Evolutionary conservation across 192 early-diverging fungal genomes (phyloP), one percentile per base, ranked within the genome.

Genomic region (Coemansia sp.): DNA sequence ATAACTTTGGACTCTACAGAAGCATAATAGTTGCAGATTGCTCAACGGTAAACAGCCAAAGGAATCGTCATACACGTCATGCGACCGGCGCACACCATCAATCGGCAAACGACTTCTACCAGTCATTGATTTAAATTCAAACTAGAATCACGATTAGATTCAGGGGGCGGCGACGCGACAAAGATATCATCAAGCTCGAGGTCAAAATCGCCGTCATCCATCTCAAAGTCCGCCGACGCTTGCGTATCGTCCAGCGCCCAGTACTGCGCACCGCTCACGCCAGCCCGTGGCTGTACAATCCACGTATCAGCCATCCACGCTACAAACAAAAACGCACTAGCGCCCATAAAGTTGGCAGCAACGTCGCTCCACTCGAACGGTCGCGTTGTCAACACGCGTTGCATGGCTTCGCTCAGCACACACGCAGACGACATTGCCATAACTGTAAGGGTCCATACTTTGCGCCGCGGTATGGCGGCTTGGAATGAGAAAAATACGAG

Each of bases 111-210:
- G 7, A 1, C 31, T 6, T 6, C 26, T 34, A 34, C 31, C 31
- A 34, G 31, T 34, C 31, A 34, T 34, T 34, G 31, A 34, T 34
- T 34, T 8, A 34, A 8, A 8, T 34, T 34, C 7, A 8, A 34
- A 8, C 7, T 34, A 8, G 31, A 8, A 8, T 34, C 31, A 6
- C 6, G 31, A 34, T 34, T 34, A 34, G 31, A 44, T 44, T n/a
- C 40, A 44, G 40, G 31, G 31, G 31, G 40, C 14, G 40, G 40
- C 40, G 60, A 63, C 24, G 56, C 58, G n/a, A 66, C 75, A 42
- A 78, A 54, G 50, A 71, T 78, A 6, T 78, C 75, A 60, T 78
- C 70, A 42, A 78, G 63, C 70, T 78, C 75, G n/a, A 78, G 57
- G 34, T 68, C 75, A 26, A 77, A 58, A 34, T 34, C 31, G 21